Percentiles rank a stretch among this genome's conserved stretches.
Evolutionary conservation across 2,329 filamentous ascomycete species (phyloP).

Genomic region (Hymenoscyphus infarciens): DNA sequence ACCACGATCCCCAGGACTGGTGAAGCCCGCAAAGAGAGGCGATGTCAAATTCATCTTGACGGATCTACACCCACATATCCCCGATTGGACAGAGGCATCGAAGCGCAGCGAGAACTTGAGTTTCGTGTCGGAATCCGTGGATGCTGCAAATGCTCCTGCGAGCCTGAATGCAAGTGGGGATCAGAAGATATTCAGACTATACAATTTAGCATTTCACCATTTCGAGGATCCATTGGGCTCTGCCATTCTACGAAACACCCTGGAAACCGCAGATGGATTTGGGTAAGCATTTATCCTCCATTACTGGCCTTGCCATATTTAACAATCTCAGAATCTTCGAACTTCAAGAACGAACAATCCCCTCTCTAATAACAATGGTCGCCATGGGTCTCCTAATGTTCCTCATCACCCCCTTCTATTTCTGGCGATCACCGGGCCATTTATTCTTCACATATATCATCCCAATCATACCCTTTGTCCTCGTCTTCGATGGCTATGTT

Average conservation of each 20-base stretch:
- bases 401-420: constrained; percentile 49
- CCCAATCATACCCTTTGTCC: constrained; percentile 63
- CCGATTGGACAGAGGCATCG: constrained; percentile 54
- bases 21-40: constrained; percentile 21
- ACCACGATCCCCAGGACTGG: constrained; percentile 25
- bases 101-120: constrained; percentile 52
- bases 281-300: constrained; percentile 37
- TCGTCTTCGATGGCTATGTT: constrained; percentile 66
- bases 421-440: constrained; percentile 37
- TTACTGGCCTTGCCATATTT: not conserved
- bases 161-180: constrained; percentile 42
- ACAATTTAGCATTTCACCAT: constrained; percentile 74
- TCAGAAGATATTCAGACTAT: constrained; percentile 62
- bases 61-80: constrained; percentile 61
- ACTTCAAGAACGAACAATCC: constrained; percentile 62
- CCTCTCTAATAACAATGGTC: constrained; percentile 51
- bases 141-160: constrained; percentile 59
- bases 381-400: constrained; percentile 51
- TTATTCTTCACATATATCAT: constrained; percentile 64
- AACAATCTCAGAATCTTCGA: constrained; percentile 56
- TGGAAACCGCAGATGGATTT: constrained; percentile 63
- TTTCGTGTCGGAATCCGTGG: constrained; percentile 58
- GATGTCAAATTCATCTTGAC: constrained; percentile 59
- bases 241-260: constrained; percentile 59
- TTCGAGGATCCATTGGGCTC: constrained; percentile 62